A percentile compares a stretch with the other conserved stretches of the same genome.
Evolutionary conservation across 345 rosid species (phyloP).

Genomic region (Rhodamnia rubescens): DNA sequence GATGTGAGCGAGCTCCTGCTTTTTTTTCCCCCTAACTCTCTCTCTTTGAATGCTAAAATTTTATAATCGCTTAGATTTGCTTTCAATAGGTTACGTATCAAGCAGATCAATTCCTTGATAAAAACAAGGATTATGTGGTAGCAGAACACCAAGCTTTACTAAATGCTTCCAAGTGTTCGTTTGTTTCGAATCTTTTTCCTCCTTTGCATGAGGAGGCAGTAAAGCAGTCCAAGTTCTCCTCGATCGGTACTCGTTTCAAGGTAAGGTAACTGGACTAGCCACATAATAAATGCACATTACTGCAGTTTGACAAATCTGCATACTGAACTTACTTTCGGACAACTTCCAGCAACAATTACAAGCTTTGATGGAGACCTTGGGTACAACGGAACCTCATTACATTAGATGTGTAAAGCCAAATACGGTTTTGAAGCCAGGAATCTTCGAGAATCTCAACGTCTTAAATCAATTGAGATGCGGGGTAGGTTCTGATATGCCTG

Average conservation of each 20-base stretch:
- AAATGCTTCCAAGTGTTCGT: conserved; percentile 63
- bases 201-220: conserved; percentile 82
- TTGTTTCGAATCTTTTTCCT: conserved; percentile 76
- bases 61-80: neutral
- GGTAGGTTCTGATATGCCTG: conserved; percentile 37
- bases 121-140: conserved; percentile 97
- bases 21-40: neutral
- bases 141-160: conserved; percentile 98
- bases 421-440: conserved; percentile 88
- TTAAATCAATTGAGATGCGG: conserved; percentile 98
- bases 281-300: neutral
- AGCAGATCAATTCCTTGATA: conserved; percentile 96
- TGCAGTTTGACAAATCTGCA: neutral
- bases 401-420: conserved; percentile 99
- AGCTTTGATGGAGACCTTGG: conserved; percentile 94
- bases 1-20: conserved; percentile 44
- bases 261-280: conserved; percentile 17
- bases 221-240: conserved; percentile 92
- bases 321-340: neutral
- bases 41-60: neutral
- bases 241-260: conserved; percentile 97
- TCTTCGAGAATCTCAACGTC: conserved; percentile 82
- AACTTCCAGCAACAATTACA: conserved; percentile 79
- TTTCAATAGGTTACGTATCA: conserved; percentile 62
- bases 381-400: conserved; percentile 94